Base-by-base conservation (phyloP, 208 protist species). In the Wallacemonas sp. region DNA sequence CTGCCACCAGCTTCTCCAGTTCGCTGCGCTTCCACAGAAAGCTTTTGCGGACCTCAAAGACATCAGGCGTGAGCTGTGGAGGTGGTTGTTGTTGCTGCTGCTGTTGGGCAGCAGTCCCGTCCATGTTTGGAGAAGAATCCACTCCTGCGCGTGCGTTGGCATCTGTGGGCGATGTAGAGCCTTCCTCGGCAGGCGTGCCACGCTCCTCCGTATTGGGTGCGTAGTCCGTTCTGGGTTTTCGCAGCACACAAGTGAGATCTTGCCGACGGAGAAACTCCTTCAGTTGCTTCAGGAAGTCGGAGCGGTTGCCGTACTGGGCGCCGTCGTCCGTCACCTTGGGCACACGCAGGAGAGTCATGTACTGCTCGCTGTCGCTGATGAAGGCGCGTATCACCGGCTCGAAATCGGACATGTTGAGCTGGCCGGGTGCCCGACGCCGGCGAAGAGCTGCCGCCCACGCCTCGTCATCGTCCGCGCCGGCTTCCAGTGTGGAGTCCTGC, bases 11-110 rank as follows among this genome's bases (percentile, higher is more conserved):
- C 55, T 23, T 41, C 33, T 46, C 36, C 16, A 61, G 55, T 1
- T 61, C 55, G 21, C 36, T 38, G 33, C 1, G 30, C 30, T 44
- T 61, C 55, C 55, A 61, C 55, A 61, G 21, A 61, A 44, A 61
- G 9, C 5, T 23, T 32, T 44, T 38, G 1, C 36, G 55, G 17
- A 61, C 30, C 36, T 61, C 33, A 19, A 26, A 61, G 16, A 38
- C 36, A 17, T 61, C 55, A 9, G 55, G n/a, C 55, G 21, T 21
- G 29, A n/a, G 8, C 21, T 3, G 47, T 17, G 47, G 6, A n/a
- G n/a, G n/a, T n/a, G n/a, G n/a, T n/a, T n/a, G n/a, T n/a, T n/a
- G n/a, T n/a, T n/a, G n/a, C n/a, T n/a, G n/a, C n/a, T n/a, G n/a
- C n/a, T n/a, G n/a, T n/a, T n/a, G n/a, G n/a, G n/a, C n/a, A n/a